Conservation (phyloP, 2,329 filamentous ascomycete species). For the Alternaria brassicicola region DNA sequence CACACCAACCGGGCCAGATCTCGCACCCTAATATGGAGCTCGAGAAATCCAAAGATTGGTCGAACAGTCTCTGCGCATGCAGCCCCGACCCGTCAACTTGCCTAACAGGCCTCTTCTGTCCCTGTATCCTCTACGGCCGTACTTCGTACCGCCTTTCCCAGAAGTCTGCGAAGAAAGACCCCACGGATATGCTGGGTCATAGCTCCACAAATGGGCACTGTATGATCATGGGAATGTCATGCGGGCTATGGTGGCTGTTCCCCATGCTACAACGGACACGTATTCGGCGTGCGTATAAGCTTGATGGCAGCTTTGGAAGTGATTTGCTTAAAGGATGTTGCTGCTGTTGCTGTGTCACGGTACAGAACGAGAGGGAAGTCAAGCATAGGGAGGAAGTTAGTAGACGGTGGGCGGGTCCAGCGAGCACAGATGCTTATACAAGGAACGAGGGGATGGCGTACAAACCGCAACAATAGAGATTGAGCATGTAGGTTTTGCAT, state of each 20-base stretch:
- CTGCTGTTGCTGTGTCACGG: conserved; percentile 51
- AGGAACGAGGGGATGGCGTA: conserved; percentile 44
- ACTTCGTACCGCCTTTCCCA: conserved; percentile 52
- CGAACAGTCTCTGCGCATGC: conserved; percentile 43
- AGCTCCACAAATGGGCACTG: conserved; percentile 50
- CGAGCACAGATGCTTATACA: conserved; percentile 41
- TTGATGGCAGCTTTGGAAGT: conserved; percentile 44
- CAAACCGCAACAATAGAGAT: conserved; percentile 37
- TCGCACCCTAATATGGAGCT: conserved; percentile 50
- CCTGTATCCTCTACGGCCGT: conserved; percentile 53
- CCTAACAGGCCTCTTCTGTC: conserved; percentile 50
- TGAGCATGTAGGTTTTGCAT: background rate
- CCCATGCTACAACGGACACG: conserved; percentile 48
- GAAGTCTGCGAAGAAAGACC: conserved; percentile 47
- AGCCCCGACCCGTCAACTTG: conserved; percentile 47
- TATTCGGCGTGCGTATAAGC: conserved; percentile 53
- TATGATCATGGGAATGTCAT: conserved; percentile 45
- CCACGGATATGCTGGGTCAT: conserved; percentile 49
- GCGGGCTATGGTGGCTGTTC: conserved; percentile 49
- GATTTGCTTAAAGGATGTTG: conserved; percentile 49
- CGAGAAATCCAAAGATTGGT: conserved; percentile 35
- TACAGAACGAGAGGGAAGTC: conserved; percentile 56
- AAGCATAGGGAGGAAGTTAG: conserved; percentile 51
- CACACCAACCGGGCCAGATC: conserved; percentile 51
- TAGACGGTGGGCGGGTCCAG: conserved; percentile 48